Base-by-base conservation (phyloP, 2,329 filamentous ascomycete species). In the Microdochium paspali region DNA sequence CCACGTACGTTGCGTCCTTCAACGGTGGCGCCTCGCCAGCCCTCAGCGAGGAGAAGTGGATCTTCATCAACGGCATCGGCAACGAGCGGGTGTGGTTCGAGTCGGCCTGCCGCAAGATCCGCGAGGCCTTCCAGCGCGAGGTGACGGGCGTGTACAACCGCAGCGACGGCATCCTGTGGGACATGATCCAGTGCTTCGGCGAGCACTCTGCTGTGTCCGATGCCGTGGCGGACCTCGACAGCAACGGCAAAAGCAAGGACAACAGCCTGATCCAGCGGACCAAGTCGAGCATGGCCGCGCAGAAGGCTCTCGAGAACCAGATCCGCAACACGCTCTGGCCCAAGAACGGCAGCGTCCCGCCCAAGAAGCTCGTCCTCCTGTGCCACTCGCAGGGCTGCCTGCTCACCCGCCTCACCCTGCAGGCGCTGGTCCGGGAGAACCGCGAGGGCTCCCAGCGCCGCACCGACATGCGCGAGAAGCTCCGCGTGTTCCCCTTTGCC, bases 121-220 rank as follows among this genome's bases (percentile, higher is more conserved):
- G 35, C 35, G 35, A 40, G 5, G 35, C 35, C 15, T 52, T 52
- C 48, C 40, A 46, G 2, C 39, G 50, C 21, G 32, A 52, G 3
- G 44, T 52, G 21, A 35, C 21, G 13, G 50, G 50, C 48, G 28
- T 52, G 4, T 52, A 44, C 42, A 52, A 52, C 47, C 42, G 50
- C 25, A 47, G 46, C 26, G 50, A 52, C 32, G 48, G 50, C 12
- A 49, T 52, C 31, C 47, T 52, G 25, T 52, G 50, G 50, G 50
- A 52, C 30, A 23, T 52, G 10, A 45, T 52, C 24, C 35, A 40
- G 35, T 40, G 35, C 35, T 40, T 40, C 18, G 50, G 50, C n/a
- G 50, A 51, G 45, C 42, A 46, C 18, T 43, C 44, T 15, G 43
- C 46, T 24, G 35, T 21, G 13, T 6, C 4, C 35, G 18, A 40